Percentiles rank a stretch among this genome's conserved stretches.
These are phyloP conservation scores for Withania somnifera DNA, from an alignment of 305 asterid species.

Conservation along the genomic window DNA sequence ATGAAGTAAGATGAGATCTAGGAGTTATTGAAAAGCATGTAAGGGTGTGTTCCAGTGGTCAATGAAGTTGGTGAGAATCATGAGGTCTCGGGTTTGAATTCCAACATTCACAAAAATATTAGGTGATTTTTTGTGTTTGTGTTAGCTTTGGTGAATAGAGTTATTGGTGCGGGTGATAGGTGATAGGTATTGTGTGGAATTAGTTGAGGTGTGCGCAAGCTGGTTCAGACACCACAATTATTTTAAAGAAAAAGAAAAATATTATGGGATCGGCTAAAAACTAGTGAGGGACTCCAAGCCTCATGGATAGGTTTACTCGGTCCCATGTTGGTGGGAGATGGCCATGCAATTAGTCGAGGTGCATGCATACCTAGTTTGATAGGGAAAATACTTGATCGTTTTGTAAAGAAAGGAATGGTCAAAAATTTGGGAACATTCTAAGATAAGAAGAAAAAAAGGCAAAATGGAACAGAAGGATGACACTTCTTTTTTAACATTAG, in stretches of 20 bases:
- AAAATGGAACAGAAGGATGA: background rate
- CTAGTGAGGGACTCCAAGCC: background rate
- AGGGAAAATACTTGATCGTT: background rate
- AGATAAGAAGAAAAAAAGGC: background rate
- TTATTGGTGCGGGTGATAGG: too few relatives aligned
- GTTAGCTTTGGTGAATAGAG: too few relatives aligned
- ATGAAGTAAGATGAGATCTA: background rate
- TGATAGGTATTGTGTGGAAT: too few relatives aligned
- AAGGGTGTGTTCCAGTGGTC: background rate
- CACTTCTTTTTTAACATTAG: background rate
- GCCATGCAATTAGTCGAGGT: background rate
- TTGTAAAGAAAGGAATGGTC: background rate
- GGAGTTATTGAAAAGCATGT: too few relatives aligned
- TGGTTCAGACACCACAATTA: too few relatives aligned
- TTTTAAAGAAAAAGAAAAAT: too few relatives aligned
- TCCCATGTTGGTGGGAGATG: background rate
- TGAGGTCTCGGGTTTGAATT: background rate
- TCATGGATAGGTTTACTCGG: background rate
- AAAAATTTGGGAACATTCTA: background rate
- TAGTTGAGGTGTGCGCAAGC: too few relatives aligned
- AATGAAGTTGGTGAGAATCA: background rate
- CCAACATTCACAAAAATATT: background rate
- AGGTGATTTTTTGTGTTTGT: too few relatives aligned
- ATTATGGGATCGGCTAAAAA: too few relatives aligned
- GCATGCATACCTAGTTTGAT: background rate